Percentiles rank a stretch among this genome's conserved stretches.
phyloP scores from a whole-genome alignment of 2,329 filamentous ascomycete species.

The Fusarium nisikadoi region DNA sequence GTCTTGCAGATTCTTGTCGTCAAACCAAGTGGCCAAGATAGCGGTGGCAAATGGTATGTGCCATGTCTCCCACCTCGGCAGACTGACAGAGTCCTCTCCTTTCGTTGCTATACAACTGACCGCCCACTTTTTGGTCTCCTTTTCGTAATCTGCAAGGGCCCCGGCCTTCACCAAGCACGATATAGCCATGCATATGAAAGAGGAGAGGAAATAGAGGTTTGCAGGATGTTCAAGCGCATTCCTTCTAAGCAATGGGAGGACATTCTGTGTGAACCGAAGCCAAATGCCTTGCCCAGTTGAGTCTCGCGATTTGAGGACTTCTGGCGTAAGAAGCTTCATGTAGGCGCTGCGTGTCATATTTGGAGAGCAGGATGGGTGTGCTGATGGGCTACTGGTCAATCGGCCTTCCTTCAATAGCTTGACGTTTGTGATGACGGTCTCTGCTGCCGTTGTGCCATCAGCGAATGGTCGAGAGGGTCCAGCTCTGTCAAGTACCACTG shows the following conservation, averaged over 20 bases:
- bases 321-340: conserved; percentile 38
- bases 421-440: conserved; percentile 47
- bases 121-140: conserved; percentile 26
- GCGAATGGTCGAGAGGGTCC: conserved; percentile 19
- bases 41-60: conserved; percentile 26
- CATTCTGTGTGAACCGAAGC: conserved; percentile 40
- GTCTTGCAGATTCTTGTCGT: not conserved
- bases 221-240: conserved; percentile 7
- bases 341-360: conserved; percentile 25
- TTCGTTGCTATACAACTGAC: conserved; percentile 23
- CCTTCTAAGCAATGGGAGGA: conserved; percentile 24
- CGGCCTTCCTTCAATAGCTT: not conserved
- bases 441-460: conserved; percentile 41
- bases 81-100: not conserved
- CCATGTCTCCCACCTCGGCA: conserved; percentile 18
- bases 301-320: conserved; percentile 38
- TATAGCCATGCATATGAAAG: conserved; percentile 27
- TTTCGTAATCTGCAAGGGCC: conserved; percentile 29
- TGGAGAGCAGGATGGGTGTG: conserved; percentile 41
- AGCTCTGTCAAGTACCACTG: conserved; percentile 38
- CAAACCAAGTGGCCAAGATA: not conserved
- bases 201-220: conserved; percentile 24
- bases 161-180: conserved; percentile 23
- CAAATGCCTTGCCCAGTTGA: conserved; percentile 35
- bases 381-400: conserved; percentile 4